Evolutionary conservation across 2,329 filamentous ascomycete genomes (phyloP).

Genomic region (Epichloe typhina): DNA sequence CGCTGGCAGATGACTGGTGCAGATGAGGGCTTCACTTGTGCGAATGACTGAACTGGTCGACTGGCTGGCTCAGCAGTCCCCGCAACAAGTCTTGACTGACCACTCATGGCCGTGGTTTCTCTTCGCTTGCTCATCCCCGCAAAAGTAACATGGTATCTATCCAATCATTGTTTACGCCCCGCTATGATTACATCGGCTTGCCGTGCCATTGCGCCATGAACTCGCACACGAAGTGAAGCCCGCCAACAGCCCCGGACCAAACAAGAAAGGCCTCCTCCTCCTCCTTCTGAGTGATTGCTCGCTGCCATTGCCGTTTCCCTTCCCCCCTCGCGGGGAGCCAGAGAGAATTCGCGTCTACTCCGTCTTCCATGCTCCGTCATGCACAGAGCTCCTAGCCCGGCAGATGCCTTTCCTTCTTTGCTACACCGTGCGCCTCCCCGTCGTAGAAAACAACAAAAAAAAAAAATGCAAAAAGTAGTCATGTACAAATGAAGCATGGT

Average conservation of each 20-base stretch:
- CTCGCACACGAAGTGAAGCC: neutral
- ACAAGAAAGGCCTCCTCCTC: neutral
- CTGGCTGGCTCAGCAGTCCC: too few relatives aligned
- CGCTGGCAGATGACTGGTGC: too few relatives aligned
- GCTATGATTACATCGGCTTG: neutral
- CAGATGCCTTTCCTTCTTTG: neutral
- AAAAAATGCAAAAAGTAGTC: neutral
- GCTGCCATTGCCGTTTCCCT: neutral
- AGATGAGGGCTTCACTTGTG: too few relatives aligned
- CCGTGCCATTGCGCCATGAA: neutral
- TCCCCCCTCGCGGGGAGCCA: neutral
- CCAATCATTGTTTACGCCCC: neutral
- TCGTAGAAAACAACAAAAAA: neutral
- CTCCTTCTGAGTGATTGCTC: neutral
- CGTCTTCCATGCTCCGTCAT: slow-evolving; percentile 1
- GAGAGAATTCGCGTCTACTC: neutral
- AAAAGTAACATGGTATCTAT: neutral
- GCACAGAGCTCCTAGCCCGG: neutral
- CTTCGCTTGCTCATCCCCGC: neutral
- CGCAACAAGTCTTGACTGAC: neutral
- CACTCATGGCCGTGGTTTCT: neutral
- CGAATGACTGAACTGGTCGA: too few relatives aligned
- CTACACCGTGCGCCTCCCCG: neutral
- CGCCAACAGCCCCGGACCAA: neutral
- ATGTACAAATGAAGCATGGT: neutral